Percentiles rank a stretch among this genome's conserved stretches.
phyloP scores from a whole-genome alignment of 2,329 filamentous ascomycete genomes.

The Fragosphaeria purpurea region DNA sequence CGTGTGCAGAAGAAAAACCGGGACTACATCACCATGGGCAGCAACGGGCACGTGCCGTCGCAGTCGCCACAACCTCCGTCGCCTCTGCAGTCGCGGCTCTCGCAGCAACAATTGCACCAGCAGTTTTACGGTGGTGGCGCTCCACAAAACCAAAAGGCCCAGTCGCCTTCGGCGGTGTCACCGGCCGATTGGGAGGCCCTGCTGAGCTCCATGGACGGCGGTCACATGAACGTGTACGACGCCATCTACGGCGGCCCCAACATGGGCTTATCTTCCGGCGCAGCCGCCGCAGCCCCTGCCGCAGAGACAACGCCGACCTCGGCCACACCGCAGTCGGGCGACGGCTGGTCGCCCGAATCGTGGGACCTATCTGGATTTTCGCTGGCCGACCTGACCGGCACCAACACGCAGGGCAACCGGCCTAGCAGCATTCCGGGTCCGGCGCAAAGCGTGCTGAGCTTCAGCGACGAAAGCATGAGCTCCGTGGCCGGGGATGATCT shows the following conservation, averaged over 20 bases:
- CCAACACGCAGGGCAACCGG: conserved; percentile 2
- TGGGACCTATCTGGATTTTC: conserved; percentile 45
- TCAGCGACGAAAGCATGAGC: conserved; percentile 49
- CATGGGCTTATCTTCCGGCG: conserved; percentile 23
- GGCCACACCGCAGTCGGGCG: conserved; percentile 21
- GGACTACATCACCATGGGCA: conserved; percentile 42
- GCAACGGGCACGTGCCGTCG: conserved; percentile 3
- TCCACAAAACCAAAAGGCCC: conserved; percentile 27
- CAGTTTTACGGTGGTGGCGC: conserved; percentile 23
- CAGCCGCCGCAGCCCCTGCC: neutral
- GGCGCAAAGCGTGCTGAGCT: conserved; percentile 43
- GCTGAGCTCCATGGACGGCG: conserved; percentile 68
- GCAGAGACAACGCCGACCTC: conserved; percentile 32
- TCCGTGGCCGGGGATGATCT: conserved; percentile 41
- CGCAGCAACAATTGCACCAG: conserved; percentile 21
- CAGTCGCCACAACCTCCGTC: conserved; percentile 41
- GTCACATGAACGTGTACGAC: conserved; percentile 74
- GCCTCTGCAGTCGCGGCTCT: conserved; percentile 31
- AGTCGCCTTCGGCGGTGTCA: conserved; percentile 32
- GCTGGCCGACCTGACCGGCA: conserved; percentile 32
- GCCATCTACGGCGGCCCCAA: conserved; percentile 64
- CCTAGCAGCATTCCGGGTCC: conserved; percentile 25
- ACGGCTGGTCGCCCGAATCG: conserved; percentile 46
- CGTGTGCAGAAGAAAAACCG: conserved; percentile 35
- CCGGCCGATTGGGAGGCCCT: conserved; percentile 74